A percentile compares a stretch with the other conserved stretches of the same genome.
Conservation (phyloP, 768 basidiomycete species). For the Boletus coccyginus region DNA sequence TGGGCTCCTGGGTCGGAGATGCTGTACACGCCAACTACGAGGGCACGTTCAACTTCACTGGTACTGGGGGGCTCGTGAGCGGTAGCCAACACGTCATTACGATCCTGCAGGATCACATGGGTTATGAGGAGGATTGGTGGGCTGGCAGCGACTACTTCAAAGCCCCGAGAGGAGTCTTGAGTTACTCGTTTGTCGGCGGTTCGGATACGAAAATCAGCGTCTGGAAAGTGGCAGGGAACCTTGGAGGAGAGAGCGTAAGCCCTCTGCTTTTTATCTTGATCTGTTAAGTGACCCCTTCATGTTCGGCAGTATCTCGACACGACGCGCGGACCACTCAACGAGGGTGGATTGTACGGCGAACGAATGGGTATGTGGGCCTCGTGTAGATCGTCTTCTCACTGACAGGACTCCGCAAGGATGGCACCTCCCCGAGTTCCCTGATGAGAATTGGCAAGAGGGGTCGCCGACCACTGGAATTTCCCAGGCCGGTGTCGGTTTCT, state of each 20-base stretch:
- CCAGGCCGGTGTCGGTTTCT: slow-evolving; percentile 47
- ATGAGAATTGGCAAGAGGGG: slow-evolving; percentile 42
- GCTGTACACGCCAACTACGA: slow-evolving; percentile 11
- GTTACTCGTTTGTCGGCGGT: slow-evolving; percentile 45
- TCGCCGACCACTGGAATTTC: slow-evolving; percentile 42
- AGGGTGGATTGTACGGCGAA: slow-evolving; percentile 57
- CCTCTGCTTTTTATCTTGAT: background rate
- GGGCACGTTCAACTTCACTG: slow-evolving; percentile 14
- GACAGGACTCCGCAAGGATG: slow-evolving; percentile 33
- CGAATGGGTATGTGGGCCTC: slow-evolving; percentile 35
- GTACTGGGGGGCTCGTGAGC: background rate
- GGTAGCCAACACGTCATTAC: slow-evolving; percentile 44
- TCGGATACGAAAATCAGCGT: slow-evolving; percentile 33
- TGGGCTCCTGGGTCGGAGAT: slow-evolving; percentile 39
- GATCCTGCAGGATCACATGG: slow-evolving; percentile 55
- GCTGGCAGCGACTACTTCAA: slow-evolving; percentile 47
- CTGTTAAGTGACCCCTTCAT: background rate
- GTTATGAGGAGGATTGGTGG: slow-evolving; percentile 44
- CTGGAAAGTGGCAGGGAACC: slow-evolving; percentile 53
- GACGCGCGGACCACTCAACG: slow-evolving; percentile 54
- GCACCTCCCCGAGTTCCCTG: slow-evolving; percentile 58
- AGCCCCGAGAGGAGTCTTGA: slow-evolving; percentile 45
- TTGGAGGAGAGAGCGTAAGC: slow-evolving; percentile 46
- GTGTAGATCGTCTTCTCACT: background rate
- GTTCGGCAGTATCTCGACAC: slow-evolving; percentile 43